A percentile compares a stretch with the other conserved stretches of the same genome.
These are phyloP conservation scores for Arabis alpina DNA, from an alignment of 345 rosid genomes.

Conservation along the genomic window DNA sequence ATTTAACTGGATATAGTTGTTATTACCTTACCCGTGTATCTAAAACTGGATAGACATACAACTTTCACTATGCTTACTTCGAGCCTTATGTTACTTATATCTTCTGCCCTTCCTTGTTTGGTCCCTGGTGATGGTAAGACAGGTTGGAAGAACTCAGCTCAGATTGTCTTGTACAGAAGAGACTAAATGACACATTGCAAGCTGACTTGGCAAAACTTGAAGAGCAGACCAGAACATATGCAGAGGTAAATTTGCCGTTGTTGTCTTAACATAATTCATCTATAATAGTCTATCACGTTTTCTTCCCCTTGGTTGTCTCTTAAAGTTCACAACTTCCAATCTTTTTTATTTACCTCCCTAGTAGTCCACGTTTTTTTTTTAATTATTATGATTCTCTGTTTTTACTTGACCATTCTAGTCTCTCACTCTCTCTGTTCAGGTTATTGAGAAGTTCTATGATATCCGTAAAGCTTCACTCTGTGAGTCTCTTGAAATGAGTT, in stretches of 20 bases:
- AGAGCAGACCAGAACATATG: conserved; percentile 59
- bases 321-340: neutral
- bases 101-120: conserved; percentile 6
- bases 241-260: conserved; percentile 52
- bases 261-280: neutral
- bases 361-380: neutral
- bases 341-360: neutral
- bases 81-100: conserved; percentile 16
- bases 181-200: conserved; percentile 59
- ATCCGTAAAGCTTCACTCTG: conserved; percentile 61
- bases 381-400: conserved; percentile 3
- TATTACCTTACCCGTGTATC: neutral
- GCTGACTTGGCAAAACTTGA: conserved; percentile 61
- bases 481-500: conserved; percentile 53
- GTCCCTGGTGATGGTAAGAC: conserved; percentile 25
- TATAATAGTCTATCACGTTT: neutral
- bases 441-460: conserved; percentile 70
- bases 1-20: neutral
- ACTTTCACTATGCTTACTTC: conserved; percentile 1
- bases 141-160: conserved; percentile 78
- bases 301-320: neutral
- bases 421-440: conserved; percentile 47
- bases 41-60: conserved; percentile 1
- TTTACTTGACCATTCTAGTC: conserved; percentile 7
- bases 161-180: conserved; percentile 64